These are phyloP conservation scores for Stephanodiscus minutulus DNA, from an alignment of 108 stramenopile genomes.

Conservation along the genomic window DNA sequence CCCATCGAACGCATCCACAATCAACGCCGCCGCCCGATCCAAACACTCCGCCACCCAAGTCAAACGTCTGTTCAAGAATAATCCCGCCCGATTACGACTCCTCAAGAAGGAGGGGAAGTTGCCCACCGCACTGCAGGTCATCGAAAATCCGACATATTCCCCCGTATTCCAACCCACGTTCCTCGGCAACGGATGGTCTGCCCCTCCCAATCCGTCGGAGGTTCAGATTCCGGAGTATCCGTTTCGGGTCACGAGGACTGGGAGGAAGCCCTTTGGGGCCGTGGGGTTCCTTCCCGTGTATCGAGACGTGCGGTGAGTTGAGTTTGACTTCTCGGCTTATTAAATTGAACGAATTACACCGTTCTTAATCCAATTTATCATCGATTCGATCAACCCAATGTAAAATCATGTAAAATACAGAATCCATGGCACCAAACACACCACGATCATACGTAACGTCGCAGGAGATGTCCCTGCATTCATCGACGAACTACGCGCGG, in stretches of 20 bases:
- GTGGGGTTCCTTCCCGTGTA: conserved; percentile 86
- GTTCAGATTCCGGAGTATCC: conserved; percentile 70
- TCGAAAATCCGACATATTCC: conserved; percentile 19
- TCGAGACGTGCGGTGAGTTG: conserved; percentile 70
- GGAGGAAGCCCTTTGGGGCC: conserved; percentile 73
- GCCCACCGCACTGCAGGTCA: conserved; percentile 15
- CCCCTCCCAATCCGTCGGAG: conserved; percentile 55
- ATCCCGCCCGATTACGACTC: conserved; percentile 68
- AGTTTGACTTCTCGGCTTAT: background rate
- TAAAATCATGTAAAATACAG: conserved; percentile 29
- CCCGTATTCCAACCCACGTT: conserved; percentile 56
- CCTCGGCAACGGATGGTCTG: conserved; percentile 81
- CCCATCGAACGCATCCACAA: conserved; percentile 15
- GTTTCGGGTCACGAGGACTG: conserved; percentile 69
- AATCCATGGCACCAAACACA: conserved; percentile 74
- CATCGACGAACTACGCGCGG: conserved; percentile 70
- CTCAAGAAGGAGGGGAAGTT: conserved; percentile 29
- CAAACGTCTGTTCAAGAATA: conserved; percentile 80
- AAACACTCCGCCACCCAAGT: conserved; percentile 81
- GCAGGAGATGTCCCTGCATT: conserved; percentile 70
- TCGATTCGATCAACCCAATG: background rate
- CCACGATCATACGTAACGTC: conserved; percentile 80
- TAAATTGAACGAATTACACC: background rate
- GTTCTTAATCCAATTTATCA: background rate
- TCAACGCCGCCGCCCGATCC: conserved; percentile 34